Conservation (phyloP, 2,329 filamentous ascomycete species). For the Venturia effusa region DNA sequence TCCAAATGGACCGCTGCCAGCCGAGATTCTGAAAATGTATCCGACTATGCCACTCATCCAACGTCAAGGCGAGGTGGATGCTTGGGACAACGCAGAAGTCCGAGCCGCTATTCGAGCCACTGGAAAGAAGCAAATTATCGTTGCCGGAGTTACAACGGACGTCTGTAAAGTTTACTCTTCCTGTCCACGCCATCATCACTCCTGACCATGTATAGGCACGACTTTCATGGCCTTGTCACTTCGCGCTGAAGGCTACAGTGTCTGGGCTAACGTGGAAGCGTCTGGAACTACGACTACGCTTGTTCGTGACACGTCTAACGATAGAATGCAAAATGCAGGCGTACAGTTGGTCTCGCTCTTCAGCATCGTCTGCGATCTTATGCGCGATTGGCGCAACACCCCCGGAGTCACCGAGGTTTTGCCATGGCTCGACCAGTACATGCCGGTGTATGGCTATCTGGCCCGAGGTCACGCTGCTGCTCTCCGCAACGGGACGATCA, state of each 20-base stretch:
- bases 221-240: conserved; percentile 65
- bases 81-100: conserved; percentile 66
- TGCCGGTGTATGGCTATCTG: conserved; percentile 54
- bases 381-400: conserved; percentile 57
- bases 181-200: neutral
- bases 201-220: conserved; percentile 34
- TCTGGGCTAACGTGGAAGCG: conserved; percentile 63
- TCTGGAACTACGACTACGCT: conserved; percentile 54
- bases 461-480: conserved; percentile 52
- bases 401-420: conserved; percentile 44
- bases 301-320: conserved; percentile 53
- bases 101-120: conserved; percentile 52
- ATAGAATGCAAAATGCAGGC: conserved; percentile 55
- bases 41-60: conserved; percentile 55
- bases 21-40: conserved; percentile 58
- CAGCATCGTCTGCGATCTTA: conserved; percentile 54
- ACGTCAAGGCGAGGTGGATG: conserved; percentile 62
- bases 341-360: conserved; percentile 55
- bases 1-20: conserved; percentile 60
- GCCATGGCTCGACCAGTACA: conserved; percentile 53
- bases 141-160: conserved; percentile 64
- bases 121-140: conserved; percentile 57
- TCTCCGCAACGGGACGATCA: conserved; percentile 47
- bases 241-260: conserved; percentile 57
- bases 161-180: conserved; percentile 45